Conservation (phyloP, 345 rosid species). For the Citrus cavaleriei region DNA sequence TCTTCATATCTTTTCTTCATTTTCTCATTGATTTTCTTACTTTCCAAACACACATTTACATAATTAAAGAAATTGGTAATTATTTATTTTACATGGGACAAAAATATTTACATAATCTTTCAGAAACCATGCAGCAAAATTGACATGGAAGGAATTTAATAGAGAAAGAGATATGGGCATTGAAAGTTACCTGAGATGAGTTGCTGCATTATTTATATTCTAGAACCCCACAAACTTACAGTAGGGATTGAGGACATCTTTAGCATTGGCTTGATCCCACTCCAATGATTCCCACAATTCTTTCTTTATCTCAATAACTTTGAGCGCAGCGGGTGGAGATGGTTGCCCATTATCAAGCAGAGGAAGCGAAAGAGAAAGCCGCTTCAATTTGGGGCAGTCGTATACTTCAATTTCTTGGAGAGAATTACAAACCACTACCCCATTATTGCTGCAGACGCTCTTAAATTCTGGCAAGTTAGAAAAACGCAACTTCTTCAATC, state of each 20-base stretch:
- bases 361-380: neutral
- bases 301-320: neutral
- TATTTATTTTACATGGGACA: too few relatives aligned
- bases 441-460: neutral
- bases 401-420: neutral
- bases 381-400: neutral
- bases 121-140: too few relatives aligned
- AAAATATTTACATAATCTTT: too few relatives aligned
- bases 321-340: neutral
- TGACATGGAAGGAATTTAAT: too few relatives aligned
- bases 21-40: too few relatives aligned
- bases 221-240: neutral
- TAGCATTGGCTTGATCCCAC: neutral
- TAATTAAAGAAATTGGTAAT: too few relatives aligned
- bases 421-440: neutral
- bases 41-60: too few relatives aligned
- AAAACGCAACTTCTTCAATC: neutral
- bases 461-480: neutral
- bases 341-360: neutral
- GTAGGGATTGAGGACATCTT: neutral
- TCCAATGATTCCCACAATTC: neutral
- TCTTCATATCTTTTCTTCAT: too few relatives aligned
- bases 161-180: too few relatives aligned
- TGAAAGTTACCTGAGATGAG: too few relatives aligned
- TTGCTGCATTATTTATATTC: too few relatives aligned